Conservation (phyloP, 1,284 basidiomycete genomes). For the Apiotrichum laibachii region DNA sequence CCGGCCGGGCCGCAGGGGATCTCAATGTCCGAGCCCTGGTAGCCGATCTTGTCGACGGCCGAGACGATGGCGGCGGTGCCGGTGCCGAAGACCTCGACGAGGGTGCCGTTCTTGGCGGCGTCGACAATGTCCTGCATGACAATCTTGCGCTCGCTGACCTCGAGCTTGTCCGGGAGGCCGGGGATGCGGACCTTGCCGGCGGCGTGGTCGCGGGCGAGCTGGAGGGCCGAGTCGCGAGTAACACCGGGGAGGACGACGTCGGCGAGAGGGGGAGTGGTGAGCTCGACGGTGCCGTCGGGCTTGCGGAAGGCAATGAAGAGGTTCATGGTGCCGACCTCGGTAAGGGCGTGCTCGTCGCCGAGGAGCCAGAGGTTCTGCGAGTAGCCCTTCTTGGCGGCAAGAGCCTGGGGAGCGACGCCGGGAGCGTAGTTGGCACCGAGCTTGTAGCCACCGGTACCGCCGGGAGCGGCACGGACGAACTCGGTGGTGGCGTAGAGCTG, state of each 20-base stretch:
- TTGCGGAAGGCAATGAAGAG: constrained; percentile 80
- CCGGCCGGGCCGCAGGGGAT: constrained; percentile 85
- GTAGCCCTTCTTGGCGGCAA: constrained; percentile 80
- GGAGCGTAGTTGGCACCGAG: constrained; percentile 89
- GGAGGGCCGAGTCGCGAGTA: constrained; percentile 86
- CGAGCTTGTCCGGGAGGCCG: constrained; percentile 65
- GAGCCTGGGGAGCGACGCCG: constrained; percentile 80
- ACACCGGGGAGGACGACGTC: constrained; percentile 96
- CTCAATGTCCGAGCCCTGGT: constrained; percentile 74
- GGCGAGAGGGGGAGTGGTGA: constrained; percentile 87
- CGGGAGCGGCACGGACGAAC: constrained; percentile 82
- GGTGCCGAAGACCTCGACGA: constrained; percentile 90
- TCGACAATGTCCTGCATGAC: constrained; percentile 84
- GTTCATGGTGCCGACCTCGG: constrained; percentile 90
- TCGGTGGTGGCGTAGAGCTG: constrained; percentile 87
- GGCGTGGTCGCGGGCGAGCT: constrained; percentile 73
- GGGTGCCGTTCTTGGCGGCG: constrained; percentile 65
- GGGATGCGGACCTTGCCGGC: constrained; percentile 60
- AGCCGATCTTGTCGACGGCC: constrained; percentile 80
- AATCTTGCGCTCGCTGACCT: constrained; percentile 77
- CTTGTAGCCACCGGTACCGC: constrained; percentile 91
- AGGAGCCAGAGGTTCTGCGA: constrained; percentile 94
- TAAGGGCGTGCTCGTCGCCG: constrained; percentile 79
- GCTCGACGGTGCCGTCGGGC: constrained; percentile 69
- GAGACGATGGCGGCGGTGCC: constrained; percentile 88